Conservation (phyloP, 1,284 basidiomycete species). For the Cronartium quercuum region DNA sequence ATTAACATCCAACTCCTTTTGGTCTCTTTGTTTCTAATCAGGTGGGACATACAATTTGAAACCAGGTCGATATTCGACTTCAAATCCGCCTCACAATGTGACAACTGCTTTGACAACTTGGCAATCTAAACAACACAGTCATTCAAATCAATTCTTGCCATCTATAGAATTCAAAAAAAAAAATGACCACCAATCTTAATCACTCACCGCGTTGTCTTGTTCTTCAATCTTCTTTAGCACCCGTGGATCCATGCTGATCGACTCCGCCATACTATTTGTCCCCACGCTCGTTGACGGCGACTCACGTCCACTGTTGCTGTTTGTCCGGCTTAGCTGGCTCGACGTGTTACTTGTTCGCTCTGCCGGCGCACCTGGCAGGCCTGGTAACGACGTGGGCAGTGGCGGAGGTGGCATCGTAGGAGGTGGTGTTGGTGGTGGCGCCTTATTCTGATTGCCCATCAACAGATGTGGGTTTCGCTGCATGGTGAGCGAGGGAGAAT, state of each 20-base stretch:
- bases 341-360: conserved; percentile 30
- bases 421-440: conserved; percentile 79
- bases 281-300: conserved; percentile 20
- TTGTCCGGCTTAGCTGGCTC: conserved; percentile 26
- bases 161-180: neutral
- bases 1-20: neutral
- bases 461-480: conserved; percentile 17
- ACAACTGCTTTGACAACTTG: conserved; percentile 81
- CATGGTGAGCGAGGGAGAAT: conserved; percentile 39
- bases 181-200: neutral
- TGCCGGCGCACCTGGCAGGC: conserved; percentile 39
- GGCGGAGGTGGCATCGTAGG: conserved; percentile 81
- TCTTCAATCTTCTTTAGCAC: conserved; percentile 62
- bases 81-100: conserved; percentile 80
- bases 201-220: conserved; percentile 62
- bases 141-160: neutral
- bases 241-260: conserved; percentile 56
- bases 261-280: conserved; percentile 42
- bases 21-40: conserved; percentile 41
- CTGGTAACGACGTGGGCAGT: conserved; percentile 57
- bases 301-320: conserved; percentile 18
- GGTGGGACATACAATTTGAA: conserved; percentile 44
- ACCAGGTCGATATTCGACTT: conserved; percentile 88
- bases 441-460: conserved; percentile 55
- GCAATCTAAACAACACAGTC: conserved; percentile 58